These are phyloP conservation scores for Paecilomyces formosus DNA, from an alignment of 2,329 filamentous ascomycete genomes.

Conservation along the genomic window DNA sequence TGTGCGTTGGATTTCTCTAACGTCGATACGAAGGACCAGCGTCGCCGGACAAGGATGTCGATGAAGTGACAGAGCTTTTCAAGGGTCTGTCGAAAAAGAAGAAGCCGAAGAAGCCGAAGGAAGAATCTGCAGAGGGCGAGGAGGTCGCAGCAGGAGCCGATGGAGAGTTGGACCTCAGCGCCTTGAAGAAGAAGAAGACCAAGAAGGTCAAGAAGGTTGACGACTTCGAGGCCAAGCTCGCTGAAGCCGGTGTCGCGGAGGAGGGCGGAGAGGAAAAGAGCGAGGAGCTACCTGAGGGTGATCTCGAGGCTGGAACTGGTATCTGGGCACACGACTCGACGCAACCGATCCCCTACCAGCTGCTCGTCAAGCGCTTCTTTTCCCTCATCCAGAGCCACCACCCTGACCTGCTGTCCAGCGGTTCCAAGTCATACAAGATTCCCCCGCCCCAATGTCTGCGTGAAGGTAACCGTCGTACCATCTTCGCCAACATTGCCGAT, in stretches of 20 bases:
- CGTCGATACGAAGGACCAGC: constrained; percentile 24
- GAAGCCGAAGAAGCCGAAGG: constrained; percentile 56
- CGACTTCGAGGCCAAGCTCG: constrained; percentile 62
- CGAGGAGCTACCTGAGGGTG: constrained; percentile 57
- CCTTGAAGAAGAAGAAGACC: constrained; percentile 84
- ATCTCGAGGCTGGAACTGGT: constrained; percentile 80
- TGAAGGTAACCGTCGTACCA: constrained; percentile 99
- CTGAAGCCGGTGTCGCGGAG: constrained; percentile 51
- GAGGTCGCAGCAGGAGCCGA: constrained; percentile 44
- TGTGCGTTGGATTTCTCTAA: constrained; percentile 26
- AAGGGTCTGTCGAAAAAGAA: constrained; percentile 68
- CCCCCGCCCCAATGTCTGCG: constrained; percentile 96
- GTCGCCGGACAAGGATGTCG: constrained; percentile 49
- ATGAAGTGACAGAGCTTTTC: constrained; percentile 61
- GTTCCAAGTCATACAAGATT: constrained; percentile 96
- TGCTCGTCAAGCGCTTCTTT: constrained; percentile 89
- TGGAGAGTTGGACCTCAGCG: constrained; percentile 57
- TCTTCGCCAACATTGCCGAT: constrained; percentile 97
- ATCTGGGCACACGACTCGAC: constrained; percentile 81
- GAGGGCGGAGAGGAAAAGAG: constrained; percentile 52
- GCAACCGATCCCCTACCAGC: constrained; percentile 71
- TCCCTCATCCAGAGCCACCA: constrained; percentile 89
- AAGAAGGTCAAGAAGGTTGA: constrained; percentile 54
- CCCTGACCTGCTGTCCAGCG: constrained; percentile 84
- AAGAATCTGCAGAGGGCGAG: constrained; percentile 45